phyloP scores from a whole-genome alignment of 768 basidiomycete genomes.

The Boletus bicolor region DNA sequence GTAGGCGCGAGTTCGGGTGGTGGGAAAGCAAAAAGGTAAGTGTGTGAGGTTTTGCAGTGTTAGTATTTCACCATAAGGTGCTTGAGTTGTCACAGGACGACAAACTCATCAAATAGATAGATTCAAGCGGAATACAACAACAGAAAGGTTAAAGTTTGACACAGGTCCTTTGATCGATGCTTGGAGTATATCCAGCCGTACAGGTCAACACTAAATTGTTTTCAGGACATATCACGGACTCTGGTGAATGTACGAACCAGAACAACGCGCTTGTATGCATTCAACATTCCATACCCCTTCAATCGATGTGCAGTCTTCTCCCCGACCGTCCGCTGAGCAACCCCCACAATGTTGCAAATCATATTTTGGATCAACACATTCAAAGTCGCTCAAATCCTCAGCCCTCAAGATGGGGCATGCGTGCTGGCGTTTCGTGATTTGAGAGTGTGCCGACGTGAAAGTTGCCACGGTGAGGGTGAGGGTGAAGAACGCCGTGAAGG shows the following conservation, averaged over 20 bases:
- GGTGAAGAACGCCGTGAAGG: conserved; percentile 35
- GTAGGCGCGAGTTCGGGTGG: not conserved
- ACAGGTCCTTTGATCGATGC: conserved; percentile 12
- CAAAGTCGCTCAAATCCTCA: conserved; percentile 43
- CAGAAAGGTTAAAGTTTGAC: conserved; percentile 8
- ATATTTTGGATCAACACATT: conserved; percentile 58
- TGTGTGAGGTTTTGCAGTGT: not conserved
- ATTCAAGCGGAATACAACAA: not conserved
- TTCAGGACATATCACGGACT: not conserved
- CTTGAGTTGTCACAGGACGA: not conserved
- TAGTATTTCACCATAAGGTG: not conserved
- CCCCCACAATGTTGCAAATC: conserved; percentile 78
- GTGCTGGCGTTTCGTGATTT: conserved; percentile 37
- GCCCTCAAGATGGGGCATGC: conserved; percentile 54
- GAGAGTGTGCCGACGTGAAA: conserved; percentile 26
- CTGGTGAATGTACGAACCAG: conserved; percentile 37
- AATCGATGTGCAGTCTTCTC: conserved; percentile 72
- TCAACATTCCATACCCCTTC: conserved; percentile 63
- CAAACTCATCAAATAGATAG: not conserved
- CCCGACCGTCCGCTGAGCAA: conserved; percentile 58
- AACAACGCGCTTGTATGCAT: conserved; percentile 56
- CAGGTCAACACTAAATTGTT: conserved; percentile 11
- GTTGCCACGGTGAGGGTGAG: conserved; percentile 29
- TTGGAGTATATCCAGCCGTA: conserved; percentile 11
- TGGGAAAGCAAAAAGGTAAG: not conserved